Conservation (phyloP, 257 asterid genomes). For the Fraxinus anomala region DNA sequence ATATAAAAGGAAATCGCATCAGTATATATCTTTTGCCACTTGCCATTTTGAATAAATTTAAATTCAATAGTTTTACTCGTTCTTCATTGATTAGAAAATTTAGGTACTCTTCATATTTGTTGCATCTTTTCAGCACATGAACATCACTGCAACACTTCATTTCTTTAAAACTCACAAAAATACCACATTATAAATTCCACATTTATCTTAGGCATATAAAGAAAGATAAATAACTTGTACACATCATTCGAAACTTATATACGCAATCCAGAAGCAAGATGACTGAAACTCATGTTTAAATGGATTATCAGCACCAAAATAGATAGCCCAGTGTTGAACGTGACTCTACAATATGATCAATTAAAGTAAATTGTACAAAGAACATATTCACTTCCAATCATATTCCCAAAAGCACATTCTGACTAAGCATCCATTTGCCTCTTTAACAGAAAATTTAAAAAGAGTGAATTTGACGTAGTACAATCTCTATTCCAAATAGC, state of each 20-base stretch:
- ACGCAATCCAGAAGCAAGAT: background rate
- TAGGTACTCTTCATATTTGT: background rate
- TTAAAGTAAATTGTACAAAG: background rate
- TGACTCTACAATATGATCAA: background rate
- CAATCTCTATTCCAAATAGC: too few species aligned
- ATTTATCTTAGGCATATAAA: background rate
- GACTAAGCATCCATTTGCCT: background rate
- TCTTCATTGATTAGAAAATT: background rate
- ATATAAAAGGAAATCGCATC: background rate
- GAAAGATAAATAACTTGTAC: background rate
- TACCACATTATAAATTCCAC: background rate
- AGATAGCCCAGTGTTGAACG: background rate
- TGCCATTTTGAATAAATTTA: background rate
- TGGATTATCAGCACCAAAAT: constrained; percentile 3
- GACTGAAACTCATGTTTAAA: background rate
- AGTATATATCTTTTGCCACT: background rate
- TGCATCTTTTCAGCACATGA: background rate
- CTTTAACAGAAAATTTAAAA: background rate
- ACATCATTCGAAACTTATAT: background rate
- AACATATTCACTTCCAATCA: constrained; percentile 1
- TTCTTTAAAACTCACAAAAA: background rate
- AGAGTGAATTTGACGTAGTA: too few species aligned
- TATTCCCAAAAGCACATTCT: constrained; percentile 11
- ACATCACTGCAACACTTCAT: background rate
- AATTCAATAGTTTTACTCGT: background rate